Base-by-base conservation (phyloP, 768 basidiomycete genomes). In the Hericium coralloides region DNA sequence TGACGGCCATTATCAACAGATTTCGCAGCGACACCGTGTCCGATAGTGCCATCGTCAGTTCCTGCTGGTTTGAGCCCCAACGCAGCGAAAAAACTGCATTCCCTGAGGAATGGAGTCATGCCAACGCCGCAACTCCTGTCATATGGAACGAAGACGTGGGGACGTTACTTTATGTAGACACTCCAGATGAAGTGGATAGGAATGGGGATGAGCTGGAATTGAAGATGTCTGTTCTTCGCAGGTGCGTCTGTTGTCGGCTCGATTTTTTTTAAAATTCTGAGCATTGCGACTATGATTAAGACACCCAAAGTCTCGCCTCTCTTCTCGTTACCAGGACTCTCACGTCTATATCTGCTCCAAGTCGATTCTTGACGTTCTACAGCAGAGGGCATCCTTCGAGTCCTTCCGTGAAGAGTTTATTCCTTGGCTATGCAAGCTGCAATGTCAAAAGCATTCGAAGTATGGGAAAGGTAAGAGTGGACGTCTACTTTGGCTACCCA, bases 331-430 rank as follows among this genome's bases (percentile, higher is more conserved):
- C 37, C 82, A 84, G 60, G 94, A 97, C 65, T 90, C 94, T 0
- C 94, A 97, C 69, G 88, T 95, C 36, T 97, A 95, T 64, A 83
- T 95, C 37, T 93, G 92, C 73, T 80, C 82, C 60, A 80, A 81
- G 58, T 78, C 81, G 17, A 75, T 95, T 8, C 73, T 97, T 23
- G 85, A 91, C 57, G 76, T 83, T 12, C 73, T 94, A 25, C 77
- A 81, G 12, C 78, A 82, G 58, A 90, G 89, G 64, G 72, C 72
- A 4, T 79, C 83, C 62, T 77, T 94, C 43, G 85, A 91, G 52
- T 95, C 93, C 15, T 76, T 98, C 53, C 79, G 88, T 52, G 89
- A 95, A 68, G 92, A 97, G 58, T 90, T 97, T 64, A 68, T 98
- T 12, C 95, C 95, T 0, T 97, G 93, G 91, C 67, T 97, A 55